Evolutionary conservation across 768 basidiomycete genomes (phyloP).

Genomic region (Tulasnella sp.): DNA sequence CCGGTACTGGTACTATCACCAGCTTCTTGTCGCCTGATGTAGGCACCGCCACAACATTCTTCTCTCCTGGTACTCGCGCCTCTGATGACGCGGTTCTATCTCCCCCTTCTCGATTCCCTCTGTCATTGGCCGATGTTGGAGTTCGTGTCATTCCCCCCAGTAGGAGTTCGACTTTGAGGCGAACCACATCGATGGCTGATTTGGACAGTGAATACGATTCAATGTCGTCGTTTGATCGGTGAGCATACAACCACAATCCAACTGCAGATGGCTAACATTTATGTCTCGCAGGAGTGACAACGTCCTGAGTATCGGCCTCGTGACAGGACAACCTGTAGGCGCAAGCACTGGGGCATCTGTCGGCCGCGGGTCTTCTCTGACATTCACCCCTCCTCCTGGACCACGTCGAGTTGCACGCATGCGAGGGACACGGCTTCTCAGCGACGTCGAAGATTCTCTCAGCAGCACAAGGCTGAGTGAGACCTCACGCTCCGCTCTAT

Average conservation of each 20-base stretch:
- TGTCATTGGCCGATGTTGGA: slow-evolving; percentile 46
- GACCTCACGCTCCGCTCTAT: not conserved
- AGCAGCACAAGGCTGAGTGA: not conserved
- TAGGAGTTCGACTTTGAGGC: slow-evolving; percentile 42
- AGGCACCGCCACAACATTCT: not conserved
- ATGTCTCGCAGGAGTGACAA: not conserved
- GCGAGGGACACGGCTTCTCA: too few species aligned
- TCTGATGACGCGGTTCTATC: slow-evolving; percentile 58
- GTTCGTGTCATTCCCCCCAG: slow-evolving; percentile 55
- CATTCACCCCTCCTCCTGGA: slow-evolving; percentile 6
- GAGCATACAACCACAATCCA: not conserved
- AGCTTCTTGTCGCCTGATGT: not conserved
- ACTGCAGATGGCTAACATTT: not conserved
- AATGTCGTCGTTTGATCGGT: not conserved
- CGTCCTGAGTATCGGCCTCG: slow-evolving; percentile 15
- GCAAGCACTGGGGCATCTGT: slow-evolving; percentile 15
- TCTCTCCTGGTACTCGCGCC: slow-evolving; percentile 32
- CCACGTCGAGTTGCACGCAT: not conserved
- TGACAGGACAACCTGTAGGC: not conserved
- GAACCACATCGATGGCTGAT: slow-evolving; percentile 68
- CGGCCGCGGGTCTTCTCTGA: slow-evolving; percentile 8
- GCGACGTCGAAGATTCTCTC: not conserved
- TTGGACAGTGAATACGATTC: slow-evolving; percentile 46
- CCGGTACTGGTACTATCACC: not conserved
- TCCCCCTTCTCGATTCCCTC: slow-evolving; percentile 49